These are phyloP conservation scores for Globisporangium irregulare DNA, from an alignment of 352 stramenopile species.

Conservation along the genomic window DNA sequence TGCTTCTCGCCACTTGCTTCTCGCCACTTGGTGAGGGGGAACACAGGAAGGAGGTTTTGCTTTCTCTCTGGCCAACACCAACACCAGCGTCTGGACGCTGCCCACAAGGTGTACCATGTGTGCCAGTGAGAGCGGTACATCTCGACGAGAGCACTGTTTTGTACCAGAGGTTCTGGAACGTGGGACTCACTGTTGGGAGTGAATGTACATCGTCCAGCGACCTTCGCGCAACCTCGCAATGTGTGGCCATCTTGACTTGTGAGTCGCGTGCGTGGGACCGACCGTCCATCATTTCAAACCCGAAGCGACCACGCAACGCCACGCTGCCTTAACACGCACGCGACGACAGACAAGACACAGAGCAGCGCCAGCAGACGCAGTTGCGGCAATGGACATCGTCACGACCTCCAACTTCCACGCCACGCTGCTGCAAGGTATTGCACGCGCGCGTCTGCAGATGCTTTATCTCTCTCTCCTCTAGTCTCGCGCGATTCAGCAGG, in stretches of 20 bases:
- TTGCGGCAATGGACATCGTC: constrained; percentile 69
- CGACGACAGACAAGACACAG: background rate
- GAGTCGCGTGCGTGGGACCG: constrained; percentile 1
- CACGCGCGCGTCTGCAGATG: background rate
- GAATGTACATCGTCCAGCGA: background rate
- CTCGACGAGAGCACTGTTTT: too few relatives aligned
- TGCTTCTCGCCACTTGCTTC: background rate
- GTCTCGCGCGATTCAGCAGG: background rate
- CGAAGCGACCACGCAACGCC: background rate
- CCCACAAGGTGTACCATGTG: background rate
- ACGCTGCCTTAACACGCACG: background rate
- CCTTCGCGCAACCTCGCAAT: constrained; percentile 8
- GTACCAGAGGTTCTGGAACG: background rate
- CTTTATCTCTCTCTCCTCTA: background rate
- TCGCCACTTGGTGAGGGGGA: background rate
- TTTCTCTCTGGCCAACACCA: background rate
- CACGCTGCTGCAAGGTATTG: constrained; percentile 71
- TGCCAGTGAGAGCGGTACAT: background rate
- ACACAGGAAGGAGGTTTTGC: constrained; percentile 10
- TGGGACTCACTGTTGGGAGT: background rate
- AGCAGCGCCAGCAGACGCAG: background rate
- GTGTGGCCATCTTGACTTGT: constrained; percentile 9
- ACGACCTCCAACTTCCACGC: constrained; percentile 89
- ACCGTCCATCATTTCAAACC: background rate
- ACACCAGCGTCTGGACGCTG: background rate